phyloP scores from a whole-genome alignment of 1,139 yeast species.

The Saccharomycopsis hybrid region DNA sequence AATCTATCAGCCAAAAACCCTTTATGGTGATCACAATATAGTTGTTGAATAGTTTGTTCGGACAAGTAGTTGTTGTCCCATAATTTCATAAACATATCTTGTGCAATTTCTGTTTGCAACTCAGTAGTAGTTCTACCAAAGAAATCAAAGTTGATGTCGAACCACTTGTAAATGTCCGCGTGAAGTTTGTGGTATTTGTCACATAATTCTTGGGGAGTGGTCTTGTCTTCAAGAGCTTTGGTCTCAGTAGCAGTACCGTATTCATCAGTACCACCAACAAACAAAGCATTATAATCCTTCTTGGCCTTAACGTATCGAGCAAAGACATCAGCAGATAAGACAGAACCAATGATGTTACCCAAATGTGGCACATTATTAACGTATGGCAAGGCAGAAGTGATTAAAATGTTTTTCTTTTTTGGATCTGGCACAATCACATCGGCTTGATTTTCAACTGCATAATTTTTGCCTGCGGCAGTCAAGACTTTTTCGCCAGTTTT shows the following conservation, averaged over 20 bases:
- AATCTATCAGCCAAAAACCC: constrained; percentile 94
- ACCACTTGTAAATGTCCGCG: constrained; percentile 91
- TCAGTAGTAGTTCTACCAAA: constrained; percentile 96
- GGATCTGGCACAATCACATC: constrained; percentile 48
- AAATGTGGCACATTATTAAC: constrained; percentile 97
- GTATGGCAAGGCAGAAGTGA: constrained; percentile 95
- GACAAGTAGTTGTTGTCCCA: constrained; percentile 71
- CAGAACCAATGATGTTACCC: constrained; percentile 95
- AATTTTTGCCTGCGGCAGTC: constrained; percentile 30
- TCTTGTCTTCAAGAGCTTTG: constrained; percentile 89
- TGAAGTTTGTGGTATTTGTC: constrained; percentile 85
- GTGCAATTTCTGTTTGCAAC: constrained; percentile 91
- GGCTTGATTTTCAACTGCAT: constrained; percentile 33
- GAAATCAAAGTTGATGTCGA: constrained; percentile 86
- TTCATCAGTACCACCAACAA: constrained; percentile 95
- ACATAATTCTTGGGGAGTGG: constrained; percentile 82
- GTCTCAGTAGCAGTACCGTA: constrained; percentile 99
- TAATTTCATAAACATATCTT: constrained; percentile 77
- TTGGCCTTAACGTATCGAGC: constrained; percentile 80
- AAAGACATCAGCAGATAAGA: constrained; percentile 88
- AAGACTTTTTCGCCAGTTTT: constrained; percentile 37
- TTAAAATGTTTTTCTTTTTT: constrained; percentile 70
- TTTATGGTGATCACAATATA: constrained; percentile 84
- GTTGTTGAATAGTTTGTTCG: constrained; percentile 81
- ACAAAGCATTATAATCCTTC: constrained; percentile 81